A percentile compares a stretch with the other conserved stretches of the same genome.
These are phyloP conservation scores for Vitis vinifera DNA, from an alignment of 164 flowering plant genomes.

Conservation along the genomic window ASM3070453v1 NC_081815.1:3025501-3026000, in stretches of 20 bases:
- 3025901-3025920: neutral
- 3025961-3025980: too few relatives aligned
- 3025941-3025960: neutral
- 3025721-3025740: too few relatives aligned
- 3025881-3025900: conserved; percentile 34
- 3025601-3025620: neutral
- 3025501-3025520: conserved; percentile 73
- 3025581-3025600: neutral
- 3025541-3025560: conserved; percentile 90
- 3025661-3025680: too few relatives aligned
- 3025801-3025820: conserved; percentile 47
- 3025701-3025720: neutral
- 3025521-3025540: conserved; percentile 60
- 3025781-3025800: conserved; percentile 77
- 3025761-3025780: conserved; percentile 80
- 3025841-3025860: conserved; percentile 29
- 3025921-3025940: neutral
- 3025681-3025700: neutral
- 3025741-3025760: conserved; percentile 16
- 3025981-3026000: neutral
- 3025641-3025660: too few relatives aligned
- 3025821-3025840: conserved; percentile 70
- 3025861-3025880: conserved; percentile 20
- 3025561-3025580: conserved; percentile 70
- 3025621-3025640: neutral